Evolutionary conservation across 1,139 yeast genomes (phyloP).

Genomic region (Scheffersomyces segobiensis): DNA sequence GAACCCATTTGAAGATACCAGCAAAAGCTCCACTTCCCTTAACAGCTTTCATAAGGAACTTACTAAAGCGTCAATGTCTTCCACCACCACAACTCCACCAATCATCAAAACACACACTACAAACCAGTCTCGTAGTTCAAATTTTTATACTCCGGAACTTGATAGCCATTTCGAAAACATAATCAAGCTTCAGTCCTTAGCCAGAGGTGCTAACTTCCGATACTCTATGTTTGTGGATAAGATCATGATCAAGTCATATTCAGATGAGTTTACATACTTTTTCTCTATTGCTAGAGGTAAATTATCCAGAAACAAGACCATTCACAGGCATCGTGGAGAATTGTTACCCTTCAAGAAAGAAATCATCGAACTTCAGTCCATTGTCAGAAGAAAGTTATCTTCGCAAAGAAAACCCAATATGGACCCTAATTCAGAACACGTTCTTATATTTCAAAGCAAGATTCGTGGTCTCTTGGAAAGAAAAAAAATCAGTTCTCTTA

Average conservation of each 20-base stretch:
- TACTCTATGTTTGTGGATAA: constrained; percentile 62
- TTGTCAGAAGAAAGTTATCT: constrained; percentile 29
- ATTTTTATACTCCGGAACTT: constrained; percentile 26
- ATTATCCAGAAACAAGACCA: constrained; percentile 30
- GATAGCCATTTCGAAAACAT: constrained; percentile 25
- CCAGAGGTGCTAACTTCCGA: constrained; percentile 66
- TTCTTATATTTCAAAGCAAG: constrained; percentile 25
- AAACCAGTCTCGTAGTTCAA: background rate
- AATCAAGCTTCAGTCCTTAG: constrained; percentile 56
- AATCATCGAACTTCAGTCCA: constrained; percentile 38
- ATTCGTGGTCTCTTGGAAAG: constrained; percentile 29
- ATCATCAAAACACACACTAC: background rate
- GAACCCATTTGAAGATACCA: background rate
- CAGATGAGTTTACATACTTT: constrained; percentile 42
- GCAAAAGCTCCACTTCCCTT: constrained; percentile 1
- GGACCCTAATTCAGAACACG: constrained; percentile 9
- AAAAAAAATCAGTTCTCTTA: constrained; percentile 4
- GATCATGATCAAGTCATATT: constrained; percentile 57
- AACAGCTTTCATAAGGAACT: background rate
- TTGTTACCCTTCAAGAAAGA: constrained; percentile 26
- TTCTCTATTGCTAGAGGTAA: constrained; percentile 45
- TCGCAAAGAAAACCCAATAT: constrained; percentile 8
- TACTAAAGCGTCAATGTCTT: background rate
- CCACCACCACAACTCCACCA: background rate
- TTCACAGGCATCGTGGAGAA: constrained; percentile 43